phyloP scores from a whole-genome alignment of 345 rosid species.

The Cardamine chenopodiifolia region DNA sequence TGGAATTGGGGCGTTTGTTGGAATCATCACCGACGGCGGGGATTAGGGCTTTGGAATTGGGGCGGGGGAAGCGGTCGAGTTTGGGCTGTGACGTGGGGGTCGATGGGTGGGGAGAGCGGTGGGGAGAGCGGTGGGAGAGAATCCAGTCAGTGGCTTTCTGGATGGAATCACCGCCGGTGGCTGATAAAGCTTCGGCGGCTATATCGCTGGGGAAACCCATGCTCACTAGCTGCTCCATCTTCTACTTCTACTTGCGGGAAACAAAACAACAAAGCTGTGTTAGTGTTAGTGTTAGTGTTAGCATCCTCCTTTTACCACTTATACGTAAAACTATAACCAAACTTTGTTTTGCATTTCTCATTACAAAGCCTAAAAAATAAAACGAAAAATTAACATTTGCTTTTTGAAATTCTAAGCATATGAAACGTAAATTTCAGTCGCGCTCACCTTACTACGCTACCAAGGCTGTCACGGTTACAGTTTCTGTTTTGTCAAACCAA shows the following conservation, averaged over 20 bases:
- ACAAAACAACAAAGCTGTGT: not conserved
- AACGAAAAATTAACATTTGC: no score
- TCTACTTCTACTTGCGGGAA: not conserved
- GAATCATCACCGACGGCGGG: not conserved
- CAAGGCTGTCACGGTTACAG: no score
- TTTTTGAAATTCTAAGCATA: no score
- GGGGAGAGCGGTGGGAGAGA: slow-evolving; percentile 33
- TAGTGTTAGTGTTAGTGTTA: not conserved
- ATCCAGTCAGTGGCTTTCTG: slow-evolving; percentile 45
- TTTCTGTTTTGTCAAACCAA: no score
- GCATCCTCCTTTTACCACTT: not conserved
- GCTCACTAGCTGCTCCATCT: slow-evolving; percentile 41
- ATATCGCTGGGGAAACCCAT: slow-evolving; percentile 41
- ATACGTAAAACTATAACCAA: no score
- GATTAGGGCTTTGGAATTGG: slow-evolving; percentile 20
- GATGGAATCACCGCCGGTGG: slow-evolving; percentile 42
- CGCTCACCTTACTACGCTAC: no score
- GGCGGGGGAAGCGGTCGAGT: slow-evolving; percentile 41
- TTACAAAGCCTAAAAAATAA: no score
- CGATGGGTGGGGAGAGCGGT: not conserved
- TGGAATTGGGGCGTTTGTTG: slow-evolving; percentile 31
- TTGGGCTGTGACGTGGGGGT: slow-evolving; percentile 36
- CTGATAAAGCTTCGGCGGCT: slow-evolving; percentile 39
- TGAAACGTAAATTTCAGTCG: no score
- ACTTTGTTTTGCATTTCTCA: no score